phyloP scores from a whole-genome alignment of 2,329 filamentous ascomycete species.

The Lachnellula cervina region DNA sequence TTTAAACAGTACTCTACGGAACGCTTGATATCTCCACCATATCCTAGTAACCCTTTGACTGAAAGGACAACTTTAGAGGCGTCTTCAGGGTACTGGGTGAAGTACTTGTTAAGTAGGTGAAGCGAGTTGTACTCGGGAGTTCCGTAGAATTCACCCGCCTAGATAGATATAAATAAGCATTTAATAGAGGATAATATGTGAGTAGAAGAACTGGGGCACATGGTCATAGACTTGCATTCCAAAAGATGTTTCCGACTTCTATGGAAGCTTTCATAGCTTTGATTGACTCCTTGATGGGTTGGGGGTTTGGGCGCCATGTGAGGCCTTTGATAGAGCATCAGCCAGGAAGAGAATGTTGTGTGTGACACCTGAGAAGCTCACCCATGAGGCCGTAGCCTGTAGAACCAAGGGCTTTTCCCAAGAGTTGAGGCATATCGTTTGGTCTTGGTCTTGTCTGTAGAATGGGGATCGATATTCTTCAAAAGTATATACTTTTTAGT shows the following conservation, averaged over 20 bases:
- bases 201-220: not conserved
- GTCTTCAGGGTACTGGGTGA: slow-evolving; percentile 58
- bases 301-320: slow-evolving; percentile 29
- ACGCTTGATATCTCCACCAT: slow-evolving; percentile 45
- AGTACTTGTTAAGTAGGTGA: slow-evolving; percentile 57
- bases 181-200: not conserved
- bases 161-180: not conserved
- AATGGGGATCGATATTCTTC: no score
- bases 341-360: not conserved
- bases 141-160: slow-evolving; percentile 62
- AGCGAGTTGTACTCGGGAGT: slow-evolving; percentile 52
- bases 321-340: slow-evolving; percentile 22
- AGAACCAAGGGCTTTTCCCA: slow-evolving; percentile 25
- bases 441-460: not conserved
- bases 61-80: slow-evolving; percentile 56
- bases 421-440: slow-evolving; percentile 21
- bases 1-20: slow-evolving; percentile 54
- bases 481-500: no score
- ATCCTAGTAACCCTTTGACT: slow-evolving; percentile 53
- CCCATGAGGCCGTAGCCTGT: slow-evolving; percentile 27
- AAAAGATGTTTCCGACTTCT: slow-evolving; percentile 40
- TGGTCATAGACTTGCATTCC: slow-evolving; percentile 38
- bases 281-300: slow-evolving; percentile 45
- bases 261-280: slow-evolving; percentile 52
- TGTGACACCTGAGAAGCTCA: not conserved